Evolutionary conservation across 345 rosid species (phyloP).

Genomic region (Eucalyptus erythrocorys): DNA sequence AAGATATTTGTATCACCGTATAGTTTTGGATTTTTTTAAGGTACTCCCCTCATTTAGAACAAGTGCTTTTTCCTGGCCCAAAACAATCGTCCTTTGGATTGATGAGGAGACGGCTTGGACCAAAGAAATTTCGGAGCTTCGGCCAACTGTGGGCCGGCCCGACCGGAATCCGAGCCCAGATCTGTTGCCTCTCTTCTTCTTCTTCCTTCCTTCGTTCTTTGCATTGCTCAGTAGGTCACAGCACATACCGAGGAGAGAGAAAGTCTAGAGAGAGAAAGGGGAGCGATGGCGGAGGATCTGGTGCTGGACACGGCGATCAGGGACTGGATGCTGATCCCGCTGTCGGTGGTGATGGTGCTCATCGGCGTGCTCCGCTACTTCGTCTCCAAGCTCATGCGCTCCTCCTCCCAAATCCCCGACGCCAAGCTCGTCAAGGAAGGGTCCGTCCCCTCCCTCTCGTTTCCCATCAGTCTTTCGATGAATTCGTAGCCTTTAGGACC

Average conservation of each 20-base stretch:
- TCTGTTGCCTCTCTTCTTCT: not conserved
- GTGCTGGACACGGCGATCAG: slow-evolving; percentile 95
- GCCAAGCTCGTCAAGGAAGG: slow-evolving; percentile 82
- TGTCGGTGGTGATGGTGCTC: slow-evolving; percentile 89
- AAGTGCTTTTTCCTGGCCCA: not conserved
- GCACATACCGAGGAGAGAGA: not conserved
- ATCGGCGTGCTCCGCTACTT: slow-evolving; percentile 90
- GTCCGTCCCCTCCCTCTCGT: slow-evolving; percentile 6
- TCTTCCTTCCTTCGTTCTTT: not conserved
- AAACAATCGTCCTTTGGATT: not conserved
- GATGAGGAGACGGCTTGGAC: not conserved
- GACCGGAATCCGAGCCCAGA: not conserved
- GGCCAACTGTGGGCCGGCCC: not conserved
- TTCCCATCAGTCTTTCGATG: not conserved
- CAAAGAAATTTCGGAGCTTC: not conserved
- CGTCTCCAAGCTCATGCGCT: slow-evolving; percentile 79
- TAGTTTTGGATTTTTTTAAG: not conserved
- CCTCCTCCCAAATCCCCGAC: slow-evolving; percentile 77
- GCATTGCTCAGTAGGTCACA: not conserved
- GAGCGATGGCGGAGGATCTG: slow-evolving; percentile 82
- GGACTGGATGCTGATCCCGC: slow-evolving; percentile 90
- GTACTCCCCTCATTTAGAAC: not conserved
- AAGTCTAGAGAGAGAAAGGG: slow-evolving; percentile 1
- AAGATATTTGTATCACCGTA: not conserved
- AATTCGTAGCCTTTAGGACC: not conserved